A percentile compares a stretch with the other conserved stretches of the same genome.
phyloP scores from a whole-genome alignment of 257 asterid genomes.

The Rhazya stricta region DNA sequence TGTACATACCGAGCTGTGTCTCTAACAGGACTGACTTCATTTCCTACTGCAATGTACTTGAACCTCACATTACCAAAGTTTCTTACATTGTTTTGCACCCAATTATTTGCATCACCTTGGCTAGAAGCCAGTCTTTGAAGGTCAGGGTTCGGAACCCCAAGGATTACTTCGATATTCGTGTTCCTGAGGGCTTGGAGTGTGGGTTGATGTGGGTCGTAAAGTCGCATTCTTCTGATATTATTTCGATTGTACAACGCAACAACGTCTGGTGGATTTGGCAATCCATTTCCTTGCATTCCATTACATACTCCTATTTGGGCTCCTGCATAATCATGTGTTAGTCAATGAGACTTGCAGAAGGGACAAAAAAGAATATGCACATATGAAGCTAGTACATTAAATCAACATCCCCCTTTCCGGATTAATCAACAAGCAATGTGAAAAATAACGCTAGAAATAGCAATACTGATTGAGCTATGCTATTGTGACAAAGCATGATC shows the following conservation, averaged over 20 bases:
- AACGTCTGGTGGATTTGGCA: slow-evolving; percentile 28
- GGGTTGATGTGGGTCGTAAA: slow-evolving; percentile 34
- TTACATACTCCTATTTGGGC: slow-evolving; percentile 35
- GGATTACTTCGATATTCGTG: slow-evolving; percentile 29
- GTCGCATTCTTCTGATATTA: slow-evolving; percentile 29
- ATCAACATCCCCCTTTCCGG: not conserved
- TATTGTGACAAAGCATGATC: too few relatives aligned
- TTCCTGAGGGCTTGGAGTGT: slow-evolving; percentile 30
- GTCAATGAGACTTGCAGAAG: not conserved
- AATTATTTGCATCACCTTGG: slow-evolving; percentile 49
- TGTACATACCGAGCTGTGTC: slow-evolving; percentile 23
- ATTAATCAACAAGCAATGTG: not conserved
- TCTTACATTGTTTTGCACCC: slow-evolving; percentile 49
- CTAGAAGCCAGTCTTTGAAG: slow-evolving; percentile 27
- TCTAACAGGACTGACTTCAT: slow-evolving; percentile 39
- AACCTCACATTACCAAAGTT: slow-evolving; percentile 38
- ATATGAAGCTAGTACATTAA: not conserved
- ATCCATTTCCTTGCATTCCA: slow-evolving; percentile 24
- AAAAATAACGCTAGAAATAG: too few relatives aligned
- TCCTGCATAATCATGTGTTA: not conserved
- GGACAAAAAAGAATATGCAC: too few relatives aligned
- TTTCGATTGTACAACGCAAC: slow-evolving; percentile 27
- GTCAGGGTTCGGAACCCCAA: slow-evolving; percentile 33
- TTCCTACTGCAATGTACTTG: slow-evolving; percentile 52
- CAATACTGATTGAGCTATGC: too few relatives aligned